Evolutionary conservation across 139 green algal genomes (phyloP), one percentile per base, ranked within the genome.

Genomic region (Micractinium conductrix): DNA sequence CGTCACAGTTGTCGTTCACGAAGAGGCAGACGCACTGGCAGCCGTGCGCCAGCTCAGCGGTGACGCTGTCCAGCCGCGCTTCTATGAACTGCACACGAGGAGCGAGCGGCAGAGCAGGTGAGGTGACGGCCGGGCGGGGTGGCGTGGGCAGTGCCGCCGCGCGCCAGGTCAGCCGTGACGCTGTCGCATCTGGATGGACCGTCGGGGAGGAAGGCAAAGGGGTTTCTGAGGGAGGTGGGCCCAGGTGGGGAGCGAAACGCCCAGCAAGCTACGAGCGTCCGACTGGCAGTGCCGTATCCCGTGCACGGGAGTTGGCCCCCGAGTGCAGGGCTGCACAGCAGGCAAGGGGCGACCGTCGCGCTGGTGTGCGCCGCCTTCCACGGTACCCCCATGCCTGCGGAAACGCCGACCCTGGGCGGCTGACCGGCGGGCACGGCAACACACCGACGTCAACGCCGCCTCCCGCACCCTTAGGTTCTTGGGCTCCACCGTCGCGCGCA

Each of bases 1-100:
- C 74, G 35, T 88, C 48, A 21, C 35, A 55, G 62, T 85, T 19
- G 81, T 96, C 94, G 68, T 96, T 95, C 2, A 98, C 95, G 87
- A 98, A 98, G 0, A 91, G 38, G 73, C 88, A 89, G 16, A 92
- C 89, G 0, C 84, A 91, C 16, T 91, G 76, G 83, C 38, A 87
- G 5, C 86, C 91, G 2, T 75, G 26, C 0, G 92, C 93, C 24
- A 97, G 80, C 14, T 76, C 33, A 2, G 91, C 92, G 1, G 91
- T 95, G 22, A 90, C 33, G 21, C 70, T 40, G 73, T 92, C 87
- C 28, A 96, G 87, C 1, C 35, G 40, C 0, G 92, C 80, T 90
- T 95, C 83, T 21, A 84, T 63, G 40, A 81, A 81, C 74, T 81
- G 74, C 26, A 21, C 22, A 17, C 21, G 14, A 30, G 58, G 58